Conservation (phyloP, 805 yeast species). For the Wickerhamiella qilinensis region DNA sequence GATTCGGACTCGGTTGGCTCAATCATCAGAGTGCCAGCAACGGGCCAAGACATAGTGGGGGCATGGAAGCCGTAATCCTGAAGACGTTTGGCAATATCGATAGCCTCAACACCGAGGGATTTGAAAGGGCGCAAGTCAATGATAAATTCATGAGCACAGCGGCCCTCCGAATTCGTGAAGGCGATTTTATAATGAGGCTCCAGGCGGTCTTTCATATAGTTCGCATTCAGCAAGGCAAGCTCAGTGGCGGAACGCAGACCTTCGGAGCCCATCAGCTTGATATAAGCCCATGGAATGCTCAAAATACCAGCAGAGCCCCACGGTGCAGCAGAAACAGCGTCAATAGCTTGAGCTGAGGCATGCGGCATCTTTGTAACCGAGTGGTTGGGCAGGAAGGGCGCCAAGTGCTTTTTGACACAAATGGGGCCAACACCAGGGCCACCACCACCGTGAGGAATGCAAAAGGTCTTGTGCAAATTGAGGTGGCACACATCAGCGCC, state of each 20-base stretch:
- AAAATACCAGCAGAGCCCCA: conserved; percentile 88
- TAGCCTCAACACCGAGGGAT: conserved; percentile 69
- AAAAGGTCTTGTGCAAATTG: conserved; percentile 92
- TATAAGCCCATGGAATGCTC: conserved; percentile 88
- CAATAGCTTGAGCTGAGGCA: conserved; percentile 31
- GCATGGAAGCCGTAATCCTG: conserved; percentile 99
- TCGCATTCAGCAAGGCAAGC: conserved; percentile 86
- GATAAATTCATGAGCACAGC: conserved; percentile 94
- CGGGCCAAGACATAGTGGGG: conserved; percentile 98
- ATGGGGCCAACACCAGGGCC: conserved; percentile 99
- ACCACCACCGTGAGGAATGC: conserved; percentile 98
- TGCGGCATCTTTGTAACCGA: conserved; percentile 34
- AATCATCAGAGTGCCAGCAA: conserved; percentile 92
- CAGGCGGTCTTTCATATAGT: conserved; percentile 78
- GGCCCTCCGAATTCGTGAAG: conserved; percentile 49
- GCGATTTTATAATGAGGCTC: conserved; percentile 56
- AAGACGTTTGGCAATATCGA: conserved; percentile 89
- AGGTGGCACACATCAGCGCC: conserved; percentile 98
- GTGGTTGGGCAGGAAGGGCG: conserved; percentile 72
- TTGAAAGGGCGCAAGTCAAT: conserved; percentile 80
- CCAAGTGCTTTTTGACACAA: conserved; percentile 71
- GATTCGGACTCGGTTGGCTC: conserved; percentile 97
- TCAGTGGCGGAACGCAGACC: conserved; percentile 79
- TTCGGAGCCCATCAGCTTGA: conserved; percentile 78
- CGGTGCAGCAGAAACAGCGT: conserved; percentile 82